Conservation (phyloP, 768 basidiomycete species). For the Lyophyllum atratum region DNA sequence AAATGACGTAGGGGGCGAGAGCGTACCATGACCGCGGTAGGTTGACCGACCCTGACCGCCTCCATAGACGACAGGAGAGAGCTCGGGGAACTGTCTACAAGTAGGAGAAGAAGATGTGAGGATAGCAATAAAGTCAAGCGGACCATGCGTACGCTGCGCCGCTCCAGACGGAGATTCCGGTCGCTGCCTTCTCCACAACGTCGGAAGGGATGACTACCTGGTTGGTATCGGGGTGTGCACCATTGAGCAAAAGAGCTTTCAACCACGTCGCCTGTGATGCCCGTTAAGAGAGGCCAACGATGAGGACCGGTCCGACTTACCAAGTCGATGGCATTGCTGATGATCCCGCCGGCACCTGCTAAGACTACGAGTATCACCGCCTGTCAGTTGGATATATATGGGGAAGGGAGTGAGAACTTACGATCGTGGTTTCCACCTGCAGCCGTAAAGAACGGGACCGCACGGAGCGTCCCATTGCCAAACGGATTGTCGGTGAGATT, state of each 20-base stretch:
- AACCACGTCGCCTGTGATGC: conserved; percentile 20
- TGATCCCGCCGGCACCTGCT: conserved; percentile 25
- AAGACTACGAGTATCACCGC: conserved; percentile 1
- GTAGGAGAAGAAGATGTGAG: neutral
- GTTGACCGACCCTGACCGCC: conserved; percentile 23
- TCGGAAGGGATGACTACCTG: conserved; percentile 24
- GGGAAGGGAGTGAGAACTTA: neutral
- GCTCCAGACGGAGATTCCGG: conserved; percentile 22
- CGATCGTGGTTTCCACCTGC: neutral
- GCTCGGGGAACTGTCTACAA: conserved; percentile 18
- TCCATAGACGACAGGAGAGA: conserved; percentile 27
- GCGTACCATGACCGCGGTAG: conserved; percentile 28
- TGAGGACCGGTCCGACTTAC: conserved; percentile 1
- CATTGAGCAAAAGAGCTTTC: conserved; percentile 14
- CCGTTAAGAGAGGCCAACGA: neutral
- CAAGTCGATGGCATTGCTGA: conserved; percentile 23
- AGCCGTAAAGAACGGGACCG: neutral
- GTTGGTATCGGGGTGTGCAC: conserved; percentile 26
- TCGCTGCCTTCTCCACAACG: conserved; percentile 22
- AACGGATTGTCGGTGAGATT: conserved; percentile 5
- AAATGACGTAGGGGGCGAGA: neutral
- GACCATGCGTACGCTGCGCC: conserved; percentile 12
- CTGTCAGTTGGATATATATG: neutral
- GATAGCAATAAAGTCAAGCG: neutral
- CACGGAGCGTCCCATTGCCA: neutral